A percentile compares a stretch with the other conserved stretches of the same genome.
Evolutionary conservation across 768 basidiomycete genomes (phyloP).

Genomic region (Phylloporus sp.): DNA sequence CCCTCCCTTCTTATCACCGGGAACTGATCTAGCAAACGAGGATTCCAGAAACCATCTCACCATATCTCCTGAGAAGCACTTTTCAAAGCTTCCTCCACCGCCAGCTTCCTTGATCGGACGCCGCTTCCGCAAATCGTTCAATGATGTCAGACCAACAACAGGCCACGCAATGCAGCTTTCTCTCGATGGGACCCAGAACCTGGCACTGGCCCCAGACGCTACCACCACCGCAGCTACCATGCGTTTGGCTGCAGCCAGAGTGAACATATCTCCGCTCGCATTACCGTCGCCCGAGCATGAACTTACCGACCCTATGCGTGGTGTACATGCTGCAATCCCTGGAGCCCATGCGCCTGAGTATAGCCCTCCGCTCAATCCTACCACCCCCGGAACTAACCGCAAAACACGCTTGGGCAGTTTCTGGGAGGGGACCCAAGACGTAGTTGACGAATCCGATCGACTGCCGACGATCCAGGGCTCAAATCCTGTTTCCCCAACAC

Average conservation of each 20-base stretch:
- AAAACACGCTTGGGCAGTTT: constrained; percentile 63
- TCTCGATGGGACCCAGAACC: constrained; percentile 27
- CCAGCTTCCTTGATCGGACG: constrained; percentile 31
- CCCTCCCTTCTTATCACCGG: constrained; percentile 8
- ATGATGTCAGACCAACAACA: constrained; percentile 37
- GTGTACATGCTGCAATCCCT: constrained; percentile 62
- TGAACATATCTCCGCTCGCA: constrained; percentile 81
- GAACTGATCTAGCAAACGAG: constrained; percentile 11
- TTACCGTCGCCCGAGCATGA: constrained; percentile 91
- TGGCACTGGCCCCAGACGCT: constrained; percentile 44
- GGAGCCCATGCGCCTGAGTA: constrained; percentile 46
- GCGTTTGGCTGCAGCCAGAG: constrained; percentile 79
- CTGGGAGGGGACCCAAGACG: constrained; percentile 74
- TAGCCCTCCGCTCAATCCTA: constrained; percentile 34
- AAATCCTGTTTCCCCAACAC: constrained; percentile 21
- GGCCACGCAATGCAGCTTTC: constrained; percentile 26
- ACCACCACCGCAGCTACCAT: constrained; percentile 75
- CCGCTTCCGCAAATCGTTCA: constrained; percentile 45
- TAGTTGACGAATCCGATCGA: constrained; percentile 37
- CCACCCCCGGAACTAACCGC: constrained; percentile 48
- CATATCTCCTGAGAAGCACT: constrained; percentile 25
- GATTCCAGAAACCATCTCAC: constrained; percentile 16
- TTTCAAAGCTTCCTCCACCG: constrained; percentile 24
- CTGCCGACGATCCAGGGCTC: constrained; percentile 25
- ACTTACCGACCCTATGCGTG: constrained; percentile 85